A percentile compares a stretch with the other conserved stretches of the same genome.
Conservation (phyloP, 2,329 filamentous ascomycete genomes). For the Xylariaceae sp. region DNA sequence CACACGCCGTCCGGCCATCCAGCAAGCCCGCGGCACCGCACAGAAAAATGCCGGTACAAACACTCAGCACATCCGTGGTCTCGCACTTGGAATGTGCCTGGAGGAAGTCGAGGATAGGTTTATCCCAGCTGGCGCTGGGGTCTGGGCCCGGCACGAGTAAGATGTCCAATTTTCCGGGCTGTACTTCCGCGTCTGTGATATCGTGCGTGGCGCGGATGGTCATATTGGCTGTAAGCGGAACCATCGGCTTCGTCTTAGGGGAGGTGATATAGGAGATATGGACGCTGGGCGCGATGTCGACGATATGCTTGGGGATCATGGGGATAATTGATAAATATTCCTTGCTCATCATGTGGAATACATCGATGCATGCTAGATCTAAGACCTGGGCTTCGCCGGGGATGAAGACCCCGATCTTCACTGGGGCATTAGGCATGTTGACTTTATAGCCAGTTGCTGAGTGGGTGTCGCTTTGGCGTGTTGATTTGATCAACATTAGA, state of each 20-base stretch:
- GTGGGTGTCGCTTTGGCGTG: background rate
- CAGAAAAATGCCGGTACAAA: slow-evolving; percentile 23
- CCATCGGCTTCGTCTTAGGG: background rate
- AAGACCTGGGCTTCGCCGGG: slow-evolving; percentile 13
- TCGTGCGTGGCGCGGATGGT: slow-evolving; percentile 18
- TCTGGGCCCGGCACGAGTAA: slow-evolving; percentile 21
- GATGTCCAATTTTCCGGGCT: slow-evolving; percentile 20
- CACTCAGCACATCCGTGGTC: slow-evolving; percentile 20
- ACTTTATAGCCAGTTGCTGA: background rate
- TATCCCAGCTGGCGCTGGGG: slow-evolving; percentile 4
- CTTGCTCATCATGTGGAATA: slow-evolving; percentile 26
- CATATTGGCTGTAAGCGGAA: slow-evolving; percentile 13
- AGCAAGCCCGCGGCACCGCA: slow-evolving; percentile 22
- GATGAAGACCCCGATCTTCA: slow-evolving; percentile 24
- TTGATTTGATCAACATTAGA: background rate
- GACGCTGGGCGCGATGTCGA: slow-evolving; percentile 18
- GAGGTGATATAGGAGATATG: slow-evolving; percentile 21
- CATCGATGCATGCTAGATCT: slow-evolving; percentile 25
- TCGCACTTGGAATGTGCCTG: slow-evolving; percentile 7
- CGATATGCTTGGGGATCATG: slow-evolving; percentile 19
- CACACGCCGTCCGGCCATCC: slow-evolving; percentile 15
- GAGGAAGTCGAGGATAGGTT: slow-evolving; percentile 18
- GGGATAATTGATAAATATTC: slow-evolving; percentile 21
- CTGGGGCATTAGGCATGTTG: slow-evolving; percentile 7
- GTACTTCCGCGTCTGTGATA: slow-evolving; percentile 15